Base-by-base conservation (phyloP, 192 early-diverging fungal species). In the Helicostylum pulchrum region DNA sequence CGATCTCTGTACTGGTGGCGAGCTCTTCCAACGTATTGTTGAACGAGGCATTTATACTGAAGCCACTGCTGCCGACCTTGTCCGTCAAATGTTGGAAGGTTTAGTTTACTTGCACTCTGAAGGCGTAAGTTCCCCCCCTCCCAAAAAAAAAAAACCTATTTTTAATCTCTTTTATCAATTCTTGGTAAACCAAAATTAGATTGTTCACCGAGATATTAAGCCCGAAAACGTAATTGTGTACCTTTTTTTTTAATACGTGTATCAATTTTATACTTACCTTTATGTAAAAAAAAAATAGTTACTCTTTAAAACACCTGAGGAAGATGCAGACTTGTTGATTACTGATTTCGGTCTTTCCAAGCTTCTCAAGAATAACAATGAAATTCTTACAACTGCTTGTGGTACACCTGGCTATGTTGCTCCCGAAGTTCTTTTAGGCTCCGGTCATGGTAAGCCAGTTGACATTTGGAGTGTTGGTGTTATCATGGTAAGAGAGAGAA, bases 201-300 rank as follows among this genome's bases (percentile, higher is more conserved):
- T 94, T 71, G 91, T 94, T n/a, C 93, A 96, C 67, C 78, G 88
- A 14, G 83, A 87, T 66, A 71, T 85, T 51, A 88, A 94, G 78
- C 92, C 92, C 10, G 92, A 94, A 68, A 94, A 94, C 65, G 64
- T 88, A 62, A 52, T 57, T 43, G 2, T 1, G 12, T 23, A 11
- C 23, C 3, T 55, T 11, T 11, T 39, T 20, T 49, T 58, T 2
- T 42, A 14, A 8, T 17, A n/a, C 46, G 30, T 19, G 7, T 14
- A 1, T 21, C 19, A 42, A 10, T 19, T 21, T 44, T 14, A 12
- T 47, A 7, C 10, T 23, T 42, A 26, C 26, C 11, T 45, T n/a
- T 52, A 48, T 8, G 21, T 20, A 36, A n/a, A n/a, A n/a, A n/a
- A n/a, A n/a, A n/a, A n/a, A 19, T 57, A 75, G 62, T 49, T 83